Evolutionary conservation across 148 eudicot genomes (phyloP), one percentile per base, ranked within the genome.

Genomic region (Vaccinium myrtillus): DNA sequence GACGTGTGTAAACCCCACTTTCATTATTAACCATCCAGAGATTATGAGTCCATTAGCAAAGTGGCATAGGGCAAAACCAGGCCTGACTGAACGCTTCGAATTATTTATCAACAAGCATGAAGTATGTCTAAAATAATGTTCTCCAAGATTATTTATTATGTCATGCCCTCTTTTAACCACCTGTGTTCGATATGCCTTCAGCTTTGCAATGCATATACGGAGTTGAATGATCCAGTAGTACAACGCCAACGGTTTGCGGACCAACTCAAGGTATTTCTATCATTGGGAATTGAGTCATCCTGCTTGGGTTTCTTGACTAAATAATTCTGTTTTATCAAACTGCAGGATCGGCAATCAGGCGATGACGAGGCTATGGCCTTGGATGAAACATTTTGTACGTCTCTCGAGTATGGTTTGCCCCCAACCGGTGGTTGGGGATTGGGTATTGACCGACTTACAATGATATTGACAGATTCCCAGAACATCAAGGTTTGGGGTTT

Each of bases 331-430:
- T 77, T 54, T 14, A 14, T 85, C 6, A 19, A 73, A 19, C 84
- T 90, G 79, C 92, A 96, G 99, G 99, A 96, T 87, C 95, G 98
- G n/a, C 95, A 91, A 85, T 93, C 95, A 10, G 99, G 99, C 25
- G 99, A 96, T 89, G 98, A 96, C 81, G 99, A 96, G 90, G 99
- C 99, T 30, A 96, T 96, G 99, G 97, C 94, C 71, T 88, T 94
- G 88, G 99, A 96, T 84, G 99, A 96, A 87, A 92, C 99, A 14
- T 96, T 96, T 84, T 91, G 94, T 84, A 94, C 94, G 21, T 92
- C 98, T 75, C 95, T 96, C 2, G 98, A 96, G 85, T 96, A 94
- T 74, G 99, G 99, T 61, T 81, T 96, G 36, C 98, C 99, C 53
- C 99, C 99, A 5, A 96, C 99, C 30, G 98, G 93, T 81, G 99